Evolutionary conservation across 2,329 filamentous ascomycete species (phyloP).

Genomic region (Pyrenochaeta sp.): DNA sequence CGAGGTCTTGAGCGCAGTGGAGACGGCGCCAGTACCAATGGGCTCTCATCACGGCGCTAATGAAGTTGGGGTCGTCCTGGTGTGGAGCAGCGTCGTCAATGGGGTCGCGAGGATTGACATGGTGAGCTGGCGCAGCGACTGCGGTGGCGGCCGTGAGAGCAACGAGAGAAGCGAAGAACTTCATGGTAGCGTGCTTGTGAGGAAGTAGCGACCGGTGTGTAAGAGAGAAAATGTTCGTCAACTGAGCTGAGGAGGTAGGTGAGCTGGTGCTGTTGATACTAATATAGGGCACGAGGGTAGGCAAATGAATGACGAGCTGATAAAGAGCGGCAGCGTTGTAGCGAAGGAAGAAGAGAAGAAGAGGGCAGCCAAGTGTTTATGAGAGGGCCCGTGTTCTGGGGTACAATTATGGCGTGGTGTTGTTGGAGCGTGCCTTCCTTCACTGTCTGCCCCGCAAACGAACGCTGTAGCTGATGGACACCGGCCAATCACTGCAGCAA

Average conservation of each 20-base stretch:
- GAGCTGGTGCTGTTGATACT: constrained; percentile 22
- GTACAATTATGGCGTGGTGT: constrained; percentile 16
- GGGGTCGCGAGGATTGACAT: constrained; percentile 24
- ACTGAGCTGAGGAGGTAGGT: constrained; percentile 16
- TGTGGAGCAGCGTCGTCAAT: constrained; percentile 32
- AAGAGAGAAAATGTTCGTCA: constrained; percentile 9
- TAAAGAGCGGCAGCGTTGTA: constrained; percentile 11
- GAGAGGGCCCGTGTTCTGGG: constrained; percentile 9
- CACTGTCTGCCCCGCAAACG: constrained; percentile 19
- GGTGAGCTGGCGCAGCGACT: constrained; percentile 30
- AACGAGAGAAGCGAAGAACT: constrained; percentile 28
- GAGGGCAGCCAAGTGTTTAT: constrained; percentile 17
- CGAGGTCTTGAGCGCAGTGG: constrained; percentile 47
- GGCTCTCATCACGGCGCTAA: constrained; percentile 42
- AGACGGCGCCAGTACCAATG: constrained; percentile 49
- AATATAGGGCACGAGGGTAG: constrained; percentile 21
- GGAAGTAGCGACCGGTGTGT: constrained; percentile 1
- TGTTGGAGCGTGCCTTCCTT: constrained; percentile 16
- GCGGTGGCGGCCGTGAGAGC: constrained; percentile 31
- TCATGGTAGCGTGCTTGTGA: constrained; percentile 31
- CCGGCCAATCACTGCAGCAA: constrained; percentile 3
- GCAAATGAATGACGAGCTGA: constrained; percentile 14
- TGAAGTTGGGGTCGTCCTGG: constrained; percentile 41
- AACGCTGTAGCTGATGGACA: constrained; percentile 10
- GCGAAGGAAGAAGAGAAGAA: constrained; percentile 9